phyloP scores from a whole-genome alignment of 2,329 filamentous ascomycete genomes.

The Colletotrichum tofieldiae region DNA sequence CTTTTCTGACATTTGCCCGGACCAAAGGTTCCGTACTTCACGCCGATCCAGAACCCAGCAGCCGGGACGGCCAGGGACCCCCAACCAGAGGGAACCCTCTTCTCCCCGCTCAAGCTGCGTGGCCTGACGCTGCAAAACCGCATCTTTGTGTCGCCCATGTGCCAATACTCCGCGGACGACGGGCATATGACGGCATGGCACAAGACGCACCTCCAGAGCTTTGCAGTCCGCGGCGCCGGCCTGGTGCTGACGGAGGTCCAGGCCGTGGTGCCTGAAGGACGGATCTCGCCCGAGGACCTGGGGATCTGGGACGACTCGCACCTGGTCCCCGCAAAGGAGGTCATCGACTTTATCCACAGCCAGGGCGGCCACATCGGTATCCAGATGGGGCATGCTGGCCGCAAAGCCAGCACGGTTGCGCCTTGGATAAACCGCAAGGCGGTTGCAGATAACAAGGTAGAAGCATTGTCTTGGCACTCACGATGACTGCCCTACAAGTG shows the following conservation, averaged over 20 bases:
- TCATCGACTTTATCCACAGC: conserved; percentile 78
- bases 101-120: conserved; percentile 61
- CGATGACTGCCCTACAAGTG: not conserved
- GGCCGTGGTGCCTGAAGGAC: conserved; percentile 75
- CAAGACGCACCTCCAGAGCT: conserved; percentile 57
- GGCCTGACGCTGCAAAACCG: conserved; percentile 62
- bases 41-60: conserved; percentile 63
- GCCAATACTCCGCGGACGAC: conserved; percentile 61
- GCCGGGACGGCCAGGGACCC: conserved; percentile 64
- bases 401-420: conserved; percentile 66
- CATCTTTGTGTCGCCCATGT: conserved; percentile 64
- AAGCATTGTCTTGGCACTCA: not conserved
- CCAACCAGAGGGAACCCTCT: conserved; percentile 60
- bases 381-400: conserved; percentile 80
- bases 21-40: conserved; percentile 60
- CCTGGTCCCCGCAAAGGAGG: conserved; percentile 70
- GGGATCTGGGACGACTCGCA: conserved; percentile 83
- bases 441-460: conserved; percentile 63
- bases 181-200: conserved; percentile 62
- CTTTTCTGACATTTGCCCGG: conserved; percentile 1
- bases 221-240: conserved; percentile 64
- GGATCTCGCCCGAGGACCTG: conserved; percentile 79
- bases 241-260: conserved; percentile 80
- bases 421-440: conserved; percentile 70
- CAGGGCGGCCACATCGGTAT: conserved; percentile 78